Evolutionary conservation across 306 rosid species (phyloP).

Genomic region (Ormosia semicastrata): DNA sequence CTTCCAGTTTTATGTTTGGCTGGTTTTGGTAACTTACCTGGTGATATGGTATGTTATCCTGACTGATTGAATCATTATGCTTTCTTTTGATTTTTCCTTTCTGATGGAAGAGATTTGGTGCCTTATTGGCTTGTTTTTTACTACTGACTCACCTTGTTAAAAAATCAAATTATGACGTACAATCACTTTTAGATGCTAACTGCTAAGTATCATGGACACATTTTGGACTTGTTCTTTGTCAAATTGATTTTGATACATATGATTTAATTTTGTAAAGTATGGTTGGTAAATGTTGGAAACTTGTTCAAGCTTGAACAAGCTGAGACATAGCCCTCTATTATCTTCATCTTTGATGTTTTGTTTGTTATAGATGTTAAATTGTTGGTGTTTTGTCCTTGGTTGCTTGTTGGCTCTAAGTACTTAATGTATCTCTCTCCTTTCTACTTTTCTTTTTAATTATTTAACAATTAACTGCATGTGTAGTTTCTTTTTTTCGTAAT

Average conservation of each 20-base stretch:
- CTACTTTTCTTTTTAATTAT: background rate
- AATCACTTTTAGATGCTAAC: slow-evolving; percentile 6
- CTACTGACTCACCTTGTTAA: background rate
- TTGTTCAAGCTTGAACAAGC: background rate
- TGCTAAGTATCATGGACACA: background rate
- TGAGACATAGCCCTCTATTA: background rate
- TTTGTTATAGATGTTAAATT: background rate
- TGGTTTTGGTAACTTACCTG: slow-evolving; percentile 96
- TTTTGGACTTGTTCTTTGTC: background rate
- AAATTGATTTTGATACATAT: background rate
- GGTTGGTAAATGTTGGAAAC: background rate
- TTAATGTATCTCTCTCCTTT: background rate
- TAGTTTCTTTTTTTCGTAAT: background rate
- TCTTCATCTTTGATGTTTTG: background rate
- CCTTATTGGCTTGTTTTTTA: slow-evolving; percentile 2
- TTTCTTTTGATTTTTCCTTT: slow-evolving; percentile 22
- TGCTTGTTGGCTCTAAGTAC: slow-evolving; percentile 13
- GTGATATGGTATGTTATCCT: slow-evolving; percentile 77
- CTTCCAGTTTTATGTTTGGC: slow-evolving; percentile 82
- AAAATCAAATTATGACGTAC: background rate
- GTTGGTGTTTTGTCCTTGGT: background rate
- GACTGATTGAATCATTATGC: slow-evolving; percentile 25
- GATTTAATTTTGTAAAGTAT: background rate
- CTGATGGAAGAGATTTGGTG: background rate
- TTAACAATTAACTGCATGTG: background rate